Percentiles rank a stretch among this genome's conserved stretches.
Evolutionary conservation across 73 alveolate genomes (phyloP).

Genomic region (Paramecium primaurelia): DNA sequence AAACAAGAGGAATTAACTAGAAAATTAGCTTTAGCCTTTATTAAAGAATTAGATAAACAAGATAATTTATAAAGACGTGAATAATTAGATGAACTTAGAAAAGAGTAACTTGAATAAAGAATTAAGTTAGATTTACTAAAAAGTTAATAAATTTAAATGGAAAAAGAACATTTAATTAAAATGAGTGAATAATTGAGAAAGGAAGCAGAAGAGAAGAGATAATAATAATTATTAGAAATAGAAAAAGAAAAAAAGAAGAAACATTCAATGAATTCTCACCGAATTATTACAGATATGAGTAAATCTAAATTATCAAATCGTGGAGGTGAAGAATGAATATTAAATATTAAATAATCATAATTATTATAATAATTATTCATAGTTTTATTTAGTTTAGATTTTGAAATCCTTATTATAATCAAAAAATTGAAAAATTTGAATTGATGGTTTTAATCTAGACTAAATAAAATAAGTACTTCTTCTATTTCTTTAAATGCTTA

Average conservation of each 20-base stretch:
- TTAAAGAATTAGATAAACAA: neutral
- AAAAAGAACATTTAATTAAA: constrained; percentile 12
- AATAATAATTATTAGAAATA: neutral
- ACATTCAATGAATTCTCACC: neutral
- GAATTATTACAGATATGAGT: neutral
- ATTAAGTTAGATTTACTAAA: neutral
- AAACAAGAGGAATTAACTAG: neutral
- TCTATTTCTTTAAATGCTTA: constrained; percentile 69
- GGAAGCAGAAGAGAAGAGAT: constrained; percentile 36
- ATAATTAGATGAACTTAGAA: neutral
- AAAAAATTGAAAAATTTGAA: neutral
- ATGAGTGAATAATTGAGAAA: constrained; percentile 38
- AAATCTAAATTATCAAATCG: neutral
- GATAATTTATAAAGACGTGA: constrained; percentile 17
- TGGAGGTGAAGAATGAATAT: constrained; percentile 1
- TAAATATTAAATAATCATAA: neutral
- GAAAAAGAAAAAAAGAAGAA: constrained; percentile 34
- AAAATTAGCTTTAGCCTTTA: neutral
- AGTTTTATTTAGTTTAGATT: neutral
- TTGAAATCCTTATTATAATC: neutral
- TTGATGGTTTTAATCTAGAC: constrained; percentile 29
- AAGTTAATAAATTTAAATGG: neutral
- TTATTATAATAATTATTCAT: neutral
- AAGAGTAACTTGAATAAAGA: constrained; percentile 1
- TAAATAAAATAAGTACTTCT: neutral